Evolutionary conservation across 352 stramenopile genomes (phyloP), one percentile per base, ranked within the genome.

Genomic region (Blastocystis sp.): DNA sequence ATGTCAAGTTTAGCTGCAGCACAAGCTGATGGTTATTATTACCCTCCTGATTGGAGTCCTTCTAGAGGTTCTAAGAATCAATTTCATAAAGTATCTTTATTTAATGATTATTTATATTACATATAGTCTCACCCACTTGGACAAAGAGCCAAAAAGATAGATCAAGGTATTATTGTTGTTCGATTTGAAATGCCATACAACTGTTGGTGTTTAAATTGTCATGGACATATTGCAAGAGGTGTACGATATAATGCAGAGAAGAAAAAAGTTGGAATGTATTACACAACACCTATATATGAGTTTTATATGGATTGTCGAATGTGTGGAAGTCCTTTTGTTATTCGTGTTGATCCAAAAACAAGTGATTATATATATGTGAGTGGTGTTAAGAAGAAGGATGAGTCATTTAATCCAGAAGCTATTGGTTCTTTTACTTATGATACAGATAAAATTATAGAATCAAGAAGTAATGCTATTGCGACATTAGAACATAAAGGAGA

Each of bases 1-100:
- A 97, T 98, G 90, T 94, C 82, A 45, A 92, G 81, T 19, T 73
- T 96, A 44, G 78, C 85, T 19, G 90, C 90, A 16, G 81, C 86
- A n/a, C 84, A 91, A 68, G 87, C 87, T 2, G 90, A 98, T 72
- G 88, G 88, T 49, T 96, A 90, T 70, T 95, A 96, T 69, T 88
- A 93, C 46, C 88, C 88, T 13, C 73, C 81, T 21, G 77, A 86
- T 23, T 95, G 81, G 80, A 70, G 73, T 7, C 82, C 81, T 0
- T 77, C 84, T 55, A 67, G 78, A 65, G 80, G 80, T 30, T 80
- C 74, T n/a, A 73, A 91, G 31, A 85, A 83, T 58, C 71, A 80
- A 58, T 83, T 80, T 62, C 76, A 74, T 11, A 65, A 73, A 78
- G 58, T 72, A 72, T 31, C 67, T 76, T 13, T 67, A 58, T 11